Percentiles rank a stretch among this genome's conserved stretches.
These are phyloP conservation scores for Scortechinia acanthostroma DNA, from an alignment of 2,329 filamentous ascomycete genomes.

Conservation along the genomic window DNA sequence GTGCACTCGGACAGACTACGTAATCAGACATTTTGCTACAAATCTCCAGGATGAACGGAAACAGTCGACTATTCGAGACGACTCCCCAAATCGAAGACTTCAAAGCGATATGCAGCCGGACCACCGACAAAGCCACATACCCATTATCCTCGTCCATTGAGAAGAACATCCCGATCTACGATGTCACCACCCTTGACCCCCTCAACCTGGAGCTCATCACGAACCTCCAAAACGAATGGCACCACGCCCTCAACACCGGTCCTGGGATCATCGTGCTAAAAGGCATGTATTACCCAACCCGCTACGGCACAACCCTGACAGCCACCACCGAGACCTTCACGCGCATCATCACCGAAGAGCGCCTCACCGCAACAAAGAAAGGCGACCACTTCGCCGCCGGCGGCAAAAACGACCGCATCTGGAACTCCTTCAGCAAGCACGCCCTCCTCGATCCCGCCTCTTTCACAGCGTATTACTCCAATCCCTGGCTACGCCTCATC, in stretches of 20 bases:
- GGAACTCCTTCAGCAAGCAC: constrained; percentile 62
- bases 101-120: constrained; percentile 31
- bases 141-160: constrained; percentile 34
- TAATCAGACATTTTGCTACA: no score
- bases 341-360: constrained; percentile 30
- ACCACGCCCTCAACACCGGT: constrained; percentile 44
- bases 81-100: constrained; percentile 30
- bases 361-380: constrained; percentile 18
- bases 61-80: constrained; percentile 7
- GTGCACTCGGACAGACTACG: no score
- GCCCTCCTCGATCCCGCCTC: constrained; percentile 37
- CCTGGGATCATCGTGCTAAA: constrained; percentile 53
- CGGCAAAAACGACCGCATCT: constrained; percentile 52
- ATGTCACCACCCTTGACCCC: constrained; percentile 25
- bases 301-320: constrained; percentile 29
- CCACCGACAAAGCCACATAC: constrained; percentile 25
- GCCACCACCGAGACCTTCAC: constrained; percentile 35
- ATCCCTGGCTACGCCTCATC: constrained; percentile 45
- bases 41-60: no score
- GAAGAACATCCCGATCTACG: constrained; percentile 48
- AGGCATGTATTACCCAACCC: constrained; percentile 24
- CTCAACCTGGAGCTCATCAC: constrained; percentile 15
- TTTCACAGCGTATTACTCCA: constrained; percentile 50
- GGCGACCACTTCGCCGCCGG: constrained; percentile 55
- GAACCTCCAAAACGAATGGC: constrained; percentile 50